Percentiles rank a stretch among this genome's conserved stretches.
phyloP scores from a whole-genome alignment of 2,329 filamentous ascomycete species.

The Chrysoporthe puriensis region DNA sequence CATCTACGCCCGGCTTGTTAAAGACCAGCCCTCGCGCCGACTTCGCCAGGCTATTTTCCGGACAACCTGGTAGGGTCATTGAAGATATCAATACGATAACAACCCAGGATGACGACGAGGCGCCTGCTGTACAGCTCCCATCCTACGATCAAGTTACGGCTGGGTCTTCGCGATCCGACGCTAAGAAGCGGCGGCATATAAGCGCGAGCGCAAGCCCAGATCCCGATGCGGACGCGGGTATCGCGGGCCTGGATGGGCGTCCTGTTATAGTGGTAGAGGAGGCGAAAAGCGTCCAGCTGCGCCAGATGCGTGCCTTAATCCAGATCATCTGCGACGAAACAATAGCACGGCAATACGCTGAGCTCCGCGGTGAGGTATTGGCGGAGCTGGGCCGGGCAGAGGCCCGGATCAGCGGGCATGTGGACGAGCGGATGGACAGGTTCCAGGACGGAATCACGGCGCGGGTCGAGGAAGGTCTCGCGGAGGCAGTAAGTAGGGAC shows the following conservation, averaged over 20 bases:
- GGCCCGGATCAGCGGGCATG: not conserved
- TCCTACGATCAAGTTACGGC: constrained; percentile 6
- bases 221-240: not conserved
- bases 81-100: too few species aligned
- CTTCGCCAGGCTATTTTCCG: too few species aligned
- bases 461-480: constrained; percentile 6
- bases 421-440: constrained; percentile 1
- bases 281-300: not conserved
- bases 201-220: not conserved
- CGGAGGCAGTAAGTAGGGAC: not conserved
- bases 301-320: constrained; percentile 3
- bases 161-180: not conserved
- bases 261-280: not conserved
- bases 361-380: constrained; percentile 3
- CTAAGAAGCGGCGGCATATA: constrained; percentile 1
- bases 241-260: too few species aligned
- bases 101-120: not conserved
- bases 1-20: not conserved
- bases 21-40: too few species aligned
- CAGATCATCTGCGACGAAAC: not conserved
- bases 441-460: constrained; percentile 5
- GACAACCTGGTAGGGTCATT: too few species aligned
- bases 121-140: not conserved
- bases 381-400: constrained; percentile 10
- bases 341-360: not conserved